Evolutionary conservation across 2,329 filamentous ascomycete species (phyloP), one percentile per base, ranked within the genome.

Genomic region (Aspergillus viridinutans): DNA sequence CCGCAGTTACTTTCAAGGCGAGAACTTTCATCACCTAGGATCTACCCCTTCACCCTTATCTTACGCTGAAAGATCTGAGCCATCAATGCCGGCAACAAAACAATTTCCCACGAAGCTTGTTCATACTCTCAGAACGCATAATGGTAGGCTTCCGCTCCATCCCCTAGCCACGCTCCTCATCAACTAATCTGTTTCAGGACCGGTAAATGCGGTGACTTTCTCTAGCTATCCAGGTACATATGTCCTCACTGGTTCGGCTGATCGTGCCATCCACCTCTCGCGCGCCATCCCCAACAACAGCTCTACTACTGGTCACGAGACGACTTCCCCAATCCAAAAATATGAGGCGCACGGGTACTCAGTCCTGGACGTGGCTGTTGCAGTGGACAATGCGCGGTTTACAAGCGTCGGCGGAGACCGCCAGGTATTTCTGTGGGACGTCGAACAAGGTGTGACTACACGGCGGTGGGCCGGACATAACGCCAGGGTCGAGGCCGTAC

Each of bases 301-400:
- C 69, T 69, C 71, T 55, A 58, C 71, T 45, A 55, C 68, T 1
- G 58, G 59, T 9, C 55, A 59, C 28, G 68, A 74, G 70, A 72
- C 72, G 65, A 69, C 71, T 63, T 71, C 74, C 1, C 86, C 94
- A 3, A 90, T 99, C 69, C 92, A 97, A 75, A 90, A 86, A 38
- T 99, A 96, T 77, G 80, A 86, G 38, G 90, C 90, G 2, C 94
- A 99, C 76, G 92, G 91, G 64, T 96, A 99, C 78, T 89, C 92
- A 65, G 89, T 99, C 7, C 86, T 97, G 58, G 89, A 90, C 63
- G 81, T 99, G 42, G 81, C 84, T 53, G 88, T 97, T 51, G 73
- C 79, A 20, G 69, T 78, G 25, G 88, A 91, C 76, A 99, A 99
- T 74, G 84, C 90, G 63, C 85, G 85, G 47, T 97, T 99, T 73